Percentiles rank a stretch among this genome's conserved stretches.
Evolutionary conservation across 495 filamentous ascomycete genomes (phyloP).

Genomic region (Aeminium ludgeri): DNA sequence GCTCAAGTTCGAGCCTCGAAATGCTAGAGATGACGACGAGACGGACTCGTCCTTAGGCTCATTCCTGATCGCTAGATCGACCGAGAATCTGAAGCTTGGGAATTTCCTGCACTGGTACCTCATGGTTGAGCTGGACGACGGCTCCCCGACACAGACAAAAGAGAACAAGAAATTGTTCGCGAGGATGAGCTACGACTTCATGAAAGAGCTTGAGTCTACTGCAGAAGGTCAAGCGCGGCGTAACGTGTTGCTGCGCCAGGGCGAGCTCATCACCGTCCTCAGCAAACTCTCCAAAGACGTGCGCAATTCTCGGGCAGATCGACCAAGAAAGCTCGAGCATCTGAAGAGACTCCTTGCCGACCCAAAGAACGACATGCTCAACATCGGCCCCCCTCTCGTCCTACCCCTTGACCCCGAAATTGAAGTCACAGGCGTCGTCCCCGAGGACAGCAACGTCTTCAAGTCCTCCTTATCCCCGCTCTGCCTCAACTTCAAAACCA

Average conservation of each 20-base stretch:
- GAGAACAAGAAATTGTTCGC: slow-evolving; percentile 70
- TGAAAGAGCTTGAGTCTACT: slow-evolving; percentile 54
- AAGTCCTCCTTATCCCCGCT: slow-evolving; percentile 87
- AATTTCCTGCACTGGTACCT: slow-evolving; percentile 98
- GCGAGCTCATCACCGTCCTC: slow-evolving; percentile 71
- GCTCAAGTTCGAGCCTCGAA: slow-evolving; percentile 70
- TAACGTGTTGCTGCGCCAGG: slow-evolving; percentile 66
- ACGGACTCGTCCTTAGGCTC: slow-evolving; percentile 76
- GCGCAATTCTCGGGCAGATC: slow-evolving; percentile 59
- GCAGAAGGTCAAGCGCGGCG: slow-evolving; percentile 51
- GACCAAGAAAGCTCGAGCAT: slow-evolving; percentile 61
- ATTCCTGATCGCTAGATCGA: slow-evolving; percentile 76
- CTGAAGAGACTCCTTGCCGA: slow-evolving; percentile 72
- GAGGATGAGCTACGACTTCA: slow-evolving; percentile 89
- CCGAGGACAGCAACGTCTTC: slow-evolving; percentile 81
- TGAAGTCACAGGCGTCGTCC: slow-evolving; percentile 56
- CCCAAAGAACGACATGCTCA: slow-evolving; percentile 68
- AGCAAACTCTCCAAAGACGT: slow-evolving; percentile 83
- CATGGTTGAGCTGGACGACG: slow-evolving; percentile 89
- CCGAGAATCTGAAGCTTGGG: slow-evolving; percentile 70
- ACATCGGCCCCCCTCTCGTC: slow-evolving; percentile 72
- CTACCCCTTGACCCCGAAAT: slow-evolving; percentile 78
- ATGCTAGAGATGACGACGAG: slow-evolving; percentile 35
- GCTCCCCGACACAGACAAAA: slow-evolving; percentile 44
- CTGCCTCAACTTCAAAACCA: slow-evolving; percentile 76